Percentiles rank a stretch among this genome's conserved stretches.
phyloP scores from a whole-genome alignment of 148 eudicot genomes.

The Mesembryanthemum crystallinum region DNA sequence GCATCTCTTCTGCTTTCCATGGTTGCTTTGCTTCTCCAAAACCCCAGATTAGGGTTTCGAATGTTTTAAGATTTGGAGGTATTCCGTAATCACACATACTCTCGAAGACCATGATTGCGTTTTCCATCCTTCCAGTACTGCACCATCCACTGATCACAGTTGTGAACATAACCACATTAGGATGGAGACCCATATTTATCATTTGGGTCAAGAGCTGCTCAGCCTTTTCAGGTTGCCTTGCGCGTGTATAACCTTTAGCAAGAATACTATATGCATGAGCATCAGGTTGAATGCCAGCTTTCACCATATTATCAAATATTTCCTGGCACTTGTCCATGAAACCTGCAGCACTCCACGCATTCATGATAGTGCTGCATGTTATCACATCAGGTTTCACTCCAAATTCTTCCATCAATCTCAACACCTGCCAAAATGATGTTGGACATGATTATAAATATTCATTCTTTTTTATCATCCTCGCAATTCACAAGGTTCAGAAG shows the following conservation, averaged over 20 bases:
- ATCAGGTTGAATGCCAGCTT: slow-evolving; percentile 67
- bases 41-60: slow-evolving; percentile 76
- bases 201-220: slow-evolving; percentile 56
- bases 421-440: slow-evolving; percentile 38
- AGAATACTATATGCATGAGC: slow-evolving; percentile 69
- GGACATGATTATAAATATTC: background rate
- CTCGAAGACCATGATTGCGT: slow-evolving; percentile 52
- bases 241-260: slow-evolving; percentile 71
- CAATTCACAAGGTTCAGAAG: background rate
- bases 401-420: slow-evolving; percentile 65
- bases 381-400: slow-evolving; percentile 77
- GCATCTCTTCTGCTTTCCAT: slow-evolving; percentile 62
- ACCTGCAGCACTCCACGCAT: slow-evolving; percentile 77
- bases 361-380: slow-evolving; percentile 81
- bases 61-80: slow-evolving; percentile 68
- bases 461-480: background rate
- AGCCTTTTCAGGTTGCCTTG: slow-evolving; percentile 62
- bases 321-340: slow-evolving; percentile 66
- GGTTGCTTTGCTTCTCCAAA: slow-evolving; percentile 71
- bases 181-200: slow-evolving; percentile 41
- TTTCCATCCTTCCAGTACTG: slow-evolving; percentile 56
- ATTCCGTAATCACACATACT: slow-evolving; percentile 49
- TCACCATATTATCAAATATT: slow-evolving; percentile 71
- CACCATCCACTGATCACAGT: slow-evolving; percentile 81
- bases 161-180: slow-evolving; percentile 73